phyloP scores from a whole-genome alignment of 2,329 filamentous ascomycete species.

The Colletotrichum tabaci region DNA sequence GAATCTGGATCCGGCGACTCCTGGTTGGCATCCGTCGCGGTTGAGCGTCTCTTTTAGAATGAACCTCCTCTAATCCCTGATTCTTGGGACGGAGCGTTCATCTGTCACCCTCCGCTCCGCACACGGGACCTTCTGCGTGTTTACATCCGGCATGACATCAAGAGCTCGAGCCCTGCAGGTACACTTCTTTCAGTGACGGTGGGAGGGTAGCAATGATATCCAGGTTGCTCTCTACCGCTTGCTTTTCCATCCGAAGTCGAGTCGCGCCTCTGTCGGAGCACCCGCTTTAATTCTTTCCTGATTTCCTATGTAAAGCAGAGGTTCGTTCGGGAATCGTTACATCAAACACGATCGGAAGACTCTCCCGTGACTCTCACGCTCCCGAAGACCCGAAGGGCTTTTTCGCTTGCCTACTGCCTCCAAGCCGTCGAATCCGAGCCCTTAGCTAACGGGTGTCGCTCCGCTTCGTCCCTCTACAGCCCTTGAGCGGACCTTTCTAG shows the following conservation, averaged over 20 bases:
- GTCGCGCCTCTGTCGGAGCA: background rate
- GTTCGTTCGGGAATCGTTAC: background rate
- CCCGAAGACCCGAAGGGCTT: background rate
- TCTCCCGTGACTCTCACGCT: background rate
- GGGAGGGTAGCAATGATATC: background rate
- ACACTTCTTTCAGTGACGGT: background rate
- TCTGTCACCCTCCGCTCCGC: slow-evolving; percentile 1
- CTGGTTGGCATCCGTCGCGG: background rate
- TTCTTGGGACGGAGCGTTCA: background rate
- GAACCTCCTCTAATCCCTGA: background rate
- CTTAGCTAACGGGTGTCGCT: slow-evolving; percentile 38
- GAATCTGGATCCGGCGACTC: background rate
- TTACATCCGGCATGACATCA: background rate
- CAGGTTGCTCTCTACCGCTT: background rate
- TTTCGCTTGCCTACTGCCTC: background rate
- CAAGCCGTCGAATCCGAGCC: slow-evolving; percentile 9
- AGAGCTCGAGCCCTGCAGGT: background rate
- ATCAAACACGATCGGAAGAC: background rate
- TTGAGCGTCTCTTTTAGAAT: background rate
- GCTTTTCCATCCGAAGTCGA: background rate
- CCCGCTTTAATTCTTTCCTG: background rate
- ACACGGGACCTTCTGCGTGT: slow-evolving; percentile 1
- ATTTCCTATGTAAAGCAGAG: background rate
- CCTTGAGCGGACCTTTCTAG: slow-evolving; percentile 81
- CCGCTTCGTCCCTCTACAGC: slow-evolving; percentile 60